Evolutionary conservation across 2,329 filamentous ascomycete species (phyloP), one percentile per base, ranked within the genome.

Genomic region (Boeremia exigua): DNA sequence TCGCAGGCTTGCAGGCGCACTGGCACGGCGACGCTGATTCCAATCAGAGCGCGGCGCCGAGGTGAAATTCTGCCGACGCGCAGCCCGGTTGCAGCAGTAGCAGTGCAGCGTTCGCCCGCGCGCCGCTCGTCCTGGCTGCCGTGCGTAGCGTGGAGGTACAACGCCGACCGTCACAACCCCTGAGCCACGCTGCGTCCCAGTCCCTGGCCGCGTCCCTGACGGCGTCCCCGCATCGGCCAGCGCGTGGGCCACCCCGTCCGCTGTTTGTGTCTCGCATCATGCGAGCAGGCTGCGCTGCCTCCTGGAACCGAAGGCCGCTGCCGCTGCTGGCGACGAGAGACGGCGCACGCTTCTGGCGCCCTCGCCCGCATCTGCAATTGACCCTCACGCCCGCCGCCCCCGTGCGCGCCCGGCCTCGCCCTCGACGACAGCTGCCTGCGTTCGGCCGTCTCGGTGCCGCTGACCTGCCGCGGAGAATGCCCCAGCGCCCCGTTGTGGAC

Each of bases 391-490:
- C 57, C 38, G 40, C 46, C 50, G 36, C 53, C 37, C 23, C 29
- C 36, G 56, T 55, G 48, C 52, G 40, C 54, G 54, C 48, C 54
- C 59, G 52, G 54, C 56, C 50, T 46, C 62, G 43, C 48, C 33
- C 48, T 46, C 46, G 37, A 37, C 40, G 39, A 46, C 58, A 48
- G 51, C 48, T 61, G 58, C 29, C 44, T 53, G 40, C 51, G 46
- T 58, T 33, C 56, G 42, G 40, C 54, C 59, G 39, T 50, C 38
- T 36, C 43, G 46, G 45, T 48, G 50, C 50, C 57, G 30, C 58
- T 50, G 28, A 58, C 45, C 60, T 28, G 48, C 51, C 55, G 37
- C 63, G 63, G 68, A 72, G 68, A 51, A 72, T 72, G 72, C 68
- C 59, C 61, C 66, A 60, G 58, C 53, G 59, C 54, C 58, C 30